These are phyloP conservation scores for Castanea sativa DNA, from an alignment of 306 rosid genomes.

Conservation along the genomic window DNA sequence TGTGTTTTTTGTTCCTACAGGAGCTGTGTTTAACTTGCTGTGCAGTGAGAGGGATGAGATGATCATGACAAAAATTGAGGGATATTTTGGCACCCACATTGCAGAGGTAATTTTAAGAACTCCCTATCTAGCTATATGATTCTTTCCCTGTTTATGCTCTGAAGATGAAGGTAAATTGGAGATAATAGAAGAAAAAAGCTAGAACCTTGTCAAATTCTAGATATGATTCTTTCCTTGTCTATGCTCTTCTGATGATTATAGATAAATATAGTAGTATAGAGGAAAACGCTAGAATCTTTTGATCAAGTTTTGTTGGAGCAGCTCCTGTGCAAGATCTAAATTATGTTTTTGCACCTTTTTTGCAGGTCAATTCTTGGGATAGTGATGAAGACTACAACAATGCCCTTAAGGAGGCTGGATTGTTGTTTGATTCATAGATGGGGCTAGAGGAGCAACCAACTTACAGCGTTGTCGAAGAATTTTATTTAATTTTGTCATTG, in stretches of 20 bases:
- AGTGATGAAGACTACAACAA: constrained; percentile 46
- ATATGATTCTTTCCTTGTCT: too few relatives aligned
- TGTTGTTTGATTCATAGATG: constrained; percentile 17
- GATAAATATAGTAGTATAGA: too few relatives aligned
- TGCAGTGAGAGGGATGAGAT: constrained; percentile 35
- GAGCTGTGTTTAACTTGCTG: constrained; percentile 63
- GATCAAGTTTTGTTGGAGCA: background rate
- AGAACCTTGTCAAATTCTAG: too few relatives aligned
- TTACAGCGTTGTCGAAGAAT: too few relatives aligned
- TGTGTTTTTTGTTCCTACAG: constrained; percentile 30
- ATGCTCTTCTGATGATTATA: too few relatives aligned
- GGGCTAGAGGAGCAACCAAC: background rate
- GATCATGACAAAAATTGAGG: constrained; percentile 45
- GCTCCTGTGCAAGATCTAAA: background rate
- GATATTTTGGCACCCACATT: constrained; percentile 40
- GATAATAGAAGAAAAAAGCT: too few relatives aligned
- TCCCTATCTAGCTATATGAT: background rate
- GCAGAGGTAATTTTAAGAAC: constrained; percentile 35
- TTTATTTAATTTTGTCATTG: background rate
- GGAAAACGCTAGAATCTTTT: too few relatives aligned
- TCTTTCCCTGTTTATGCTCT: background rate
- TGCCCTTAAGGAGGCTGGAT: constrained; percentile 65
- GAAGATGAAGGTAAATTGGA: background rate
- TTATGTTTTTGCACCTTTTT: background rate
- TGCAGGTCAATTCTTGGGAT: constrained; percentile 28